Percentiles rank a stretch among this genome's conserved stretches.
Conservation (phyloP, 1,284 basidiomycete genomes). For the Takashimella tepidaria region DNA sequence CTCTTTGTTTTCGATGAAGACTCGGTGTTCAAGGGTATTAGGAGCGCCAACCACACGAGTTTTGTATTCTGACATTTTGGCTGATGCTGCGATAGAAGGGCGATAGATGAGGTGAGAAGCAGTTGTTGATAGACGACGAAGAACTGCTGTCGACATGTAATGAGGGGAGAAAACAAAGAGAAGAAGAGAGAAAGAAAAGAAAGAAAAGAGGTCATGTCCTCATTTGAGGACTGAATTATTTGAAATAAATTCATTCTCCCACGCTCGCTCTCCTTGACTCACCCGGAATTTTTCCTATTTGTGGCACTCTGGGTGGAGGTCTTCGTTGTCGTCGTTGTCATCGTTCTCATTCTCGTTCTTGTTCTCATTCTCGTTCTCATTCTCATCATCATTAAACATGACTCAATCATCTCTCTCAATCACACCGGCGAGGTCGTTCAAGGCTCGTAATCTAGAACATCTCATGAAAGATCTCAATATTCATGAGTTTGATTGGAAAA, state of each 20-base stretch:
- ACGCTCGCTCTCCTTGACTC: neutral
- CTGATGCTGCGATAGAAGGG: constrained; percentile 3
- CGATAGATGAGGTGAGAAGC: constrained; percentile 11
- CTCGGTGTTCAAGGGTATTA: constrained; percentile 71
- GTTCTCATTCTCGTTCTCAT: neutral
- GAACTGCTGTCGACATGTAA: neutral
- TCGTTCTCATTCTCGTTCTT: neutral
- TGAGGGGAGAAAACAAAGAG: neutral
- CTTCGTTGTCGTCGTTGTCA: neutral
- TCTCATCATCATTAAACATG: neutral
- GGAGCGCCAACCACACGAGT: constrained; percentile 17
- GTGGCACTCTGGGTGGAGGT: neutral
- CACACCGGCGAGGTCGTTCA: neutral
- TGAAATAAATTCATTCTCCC: neutral
- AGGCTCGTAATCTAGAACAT: neutral
- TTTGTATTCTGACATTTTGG: constrained; percentile 19
- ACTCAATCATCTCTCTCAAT: neutral
- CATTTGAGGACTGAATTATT: neutral
- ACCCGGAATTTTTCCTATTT: neutral
- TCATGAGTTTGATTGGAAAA: neutral
- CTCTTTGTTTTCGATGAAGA: constrained; percentile 79
- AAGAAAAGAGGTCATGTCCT: neutral
- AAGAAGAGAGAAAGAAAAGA: constrained; percentile 1
- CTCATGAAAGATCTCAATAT: neutral
- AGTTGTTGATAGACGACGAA: constrained; percentile 19